These are phyloP conservation scores for Allantophomopsis cytisporea DNA, from an alignment of 2,329 filamentous ascomycete genomes.

Conservation along the genomic window DNA sequence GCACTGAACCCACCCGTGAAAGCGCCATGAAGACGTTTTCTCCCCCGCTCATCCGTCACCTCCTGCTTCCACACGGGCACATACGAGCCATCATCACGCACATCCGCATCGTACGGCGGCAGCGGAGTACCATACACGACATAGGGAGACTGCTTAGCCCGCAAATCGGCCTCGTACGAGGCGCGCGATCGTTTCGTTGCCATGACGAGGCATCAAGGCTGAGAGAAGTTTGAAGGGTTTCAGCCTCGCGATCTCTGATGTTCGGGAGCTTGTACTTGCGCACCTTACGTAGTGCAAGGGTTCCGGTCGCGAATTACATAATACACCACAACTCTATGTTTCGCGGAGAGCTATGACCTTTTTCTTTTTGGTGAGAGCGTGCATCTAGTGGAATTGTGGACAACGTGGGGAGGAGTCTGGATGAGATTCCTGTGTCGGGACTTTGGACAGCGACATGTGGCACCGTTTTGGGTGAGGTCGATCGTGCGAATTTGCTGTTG, in stretches of 20 bases:
- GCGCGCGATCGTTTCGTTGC: constrained; percentile 67
- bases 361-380: too few relatives aligned
- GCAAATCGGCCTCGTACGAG: constrained; percentile 63
- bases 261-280: too few relatives aligned
- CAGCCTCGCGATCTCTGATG: background rate
- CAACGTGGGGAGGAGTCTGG: too few relatives aligned
- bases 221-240: background rate
- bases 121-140: constrained; percentile 76
- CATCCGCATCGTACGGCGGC: constrained; percentile 60
- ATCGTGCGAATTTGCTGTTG: too few relatives aligned
- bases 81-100: constrained; percentile 82
- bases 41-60: constrained; percentile 80
- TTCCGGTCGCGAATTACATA: too few relatives aligned
- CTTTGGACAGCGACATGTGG: too few relatives aligned
- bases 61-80: constrained; percentile 98
- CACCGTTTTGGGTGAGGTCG: too few relatives aligned
- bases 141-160: constrained; percentile 56
- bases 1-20: constrained; percentile 96
- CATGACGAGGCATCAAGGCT: constrained; percentile 33
- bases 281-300: too few relatives aligned
- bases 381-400: too few relatives aligned
- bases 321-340: too few relatives aligned
- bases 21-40: constrained; percentile 85
- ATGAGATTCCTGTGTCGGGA: too few relatives aligned
- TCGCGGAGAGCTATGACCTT: too few relatives aligned